Conservation (phyloP, 495 filamentous ascomycete species). For the Aspergillus conjunctus region DNA sequence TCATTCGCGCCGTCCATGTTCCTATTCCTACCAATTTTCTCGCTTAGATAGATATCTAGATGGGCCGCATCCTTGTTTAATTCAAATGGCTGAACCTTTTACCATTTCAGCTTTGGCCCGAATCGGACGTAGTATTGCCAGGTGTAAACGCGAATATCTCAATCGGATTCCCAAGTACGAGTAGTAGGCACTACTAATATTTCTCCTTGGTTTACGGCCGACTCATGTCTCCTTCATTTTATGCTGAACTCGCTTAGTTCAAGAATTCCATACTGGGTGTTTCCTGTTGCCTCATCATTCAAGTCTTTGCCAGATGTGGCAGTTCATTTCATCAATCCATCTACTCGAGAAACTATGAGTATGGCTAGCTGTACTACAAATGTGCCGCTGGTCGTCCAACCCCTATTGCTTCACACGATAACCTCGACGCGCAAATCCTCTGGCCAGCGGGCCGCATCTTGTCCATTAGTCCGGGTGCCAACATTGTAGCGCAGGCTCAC, state of each 20-base stretch:
- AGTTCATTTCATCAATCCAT: too few species aligned
- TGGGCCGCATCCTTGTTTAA: neutral
- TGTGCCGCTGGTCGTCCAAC: neutral
- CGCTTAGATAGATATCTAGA: neutral
- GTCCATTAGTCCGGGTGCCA: slow-evolving; percentile 30
- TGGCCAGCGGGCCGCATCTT: slow-evolving; percentile 24
- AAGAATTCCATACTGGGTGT: too few species aligned
- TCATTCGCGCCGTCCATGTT: slow-evolving; percentile 27
- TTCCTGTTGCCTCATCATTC: too few species aligned
- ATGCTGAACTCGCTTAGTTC: too few species aligned
- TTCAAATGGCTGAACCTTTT: neutral
- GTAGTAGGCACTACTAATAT: too few species aligned
- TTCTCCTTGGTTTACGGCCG: too few species aligned
- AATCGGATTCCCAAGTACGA: too few species aligned
- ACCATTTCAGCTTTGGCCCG: neutral
- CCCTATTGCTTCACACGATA: neutral
- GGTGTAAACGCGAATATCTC: too few species aligned
- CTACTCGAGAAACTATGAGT: too few species aligned
- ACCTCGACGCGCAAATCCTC: slow-evolving; percentile 12
- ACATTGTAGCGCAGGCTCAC: slow-evolving; percentile 27
- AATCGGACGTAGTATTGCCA: too few species aligned
- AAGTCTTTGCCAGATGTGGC: too few species aligned
- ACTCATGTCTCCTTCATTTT: too few species aligned
- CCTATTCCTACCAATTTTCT: slow-evolving; percentile 25
- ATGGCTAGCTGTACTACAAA: neutral